Evolutionary conservation across 192 early-diverging fungal species (phyloP).

Genomic region (Obelidium mucronatum): DNA sequence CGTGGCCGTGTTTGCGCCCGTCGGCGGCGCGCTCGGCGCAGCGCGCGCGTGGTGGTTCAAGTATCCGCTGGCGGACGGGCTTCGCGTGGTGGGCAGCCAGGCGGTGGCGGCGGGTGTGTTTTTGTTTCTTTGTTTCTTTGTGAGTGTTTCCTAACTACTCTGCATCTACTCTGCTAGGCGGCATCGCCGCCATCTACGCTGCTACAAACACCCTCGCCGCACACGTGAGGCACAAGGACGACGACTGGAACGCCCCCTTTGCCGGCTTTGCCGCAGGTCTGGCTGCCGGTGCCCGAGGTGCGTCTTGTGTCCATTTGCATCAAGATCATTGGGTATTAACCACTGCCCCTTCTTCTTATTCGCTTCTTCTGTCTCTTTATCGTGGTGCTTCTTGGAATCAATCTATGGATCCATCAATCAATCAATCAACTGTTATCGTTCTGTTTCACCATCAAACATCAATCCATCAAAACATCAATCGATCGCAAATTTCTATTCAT

Average conservation of each 20-base stretch:
- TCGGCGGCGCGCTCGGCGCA: conserved; percentile 26
- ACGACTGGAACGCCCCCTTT: conserved; percentile 35
- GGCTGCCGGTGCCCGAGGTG: conserved; percentile 17
- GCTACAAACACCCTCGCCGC: conserved; percentile 16
- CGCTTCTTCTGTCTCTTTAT: too few relatives aligned
- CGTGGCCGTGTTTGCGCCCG: conserved; percentile 16
- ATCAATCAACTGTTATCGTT: neutral
- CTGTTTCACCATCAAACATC: too few relatives aligned
- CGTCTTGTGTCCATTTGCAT: neutral
- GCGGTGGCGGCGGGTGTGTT: conserved; percentile 7
- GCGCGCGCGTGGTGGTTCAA: conserved; percentile 30
- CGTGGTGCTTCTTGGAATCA: too few relatives aligned
- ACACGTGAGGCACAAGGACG: conserved; percentile 33
- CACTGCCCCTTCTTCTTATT: neutral
- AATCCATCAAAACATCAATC: neutral
- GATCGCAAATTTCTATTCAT: neutral
- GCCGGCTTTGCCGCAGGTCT: conserved; percentile 34
- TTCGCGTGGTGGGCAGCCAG: neutral
- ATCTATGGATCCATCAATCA: neutral
- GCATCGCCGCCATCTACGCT: conserved; percentile 21
- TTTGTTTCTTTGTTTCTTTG: conserved; percentile 1
- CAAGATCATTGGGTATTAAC: neutral
- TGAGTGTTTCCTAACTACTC: neutral
- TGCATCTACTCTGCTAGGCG: neutral
- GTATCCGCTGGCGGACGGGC: conserved; percentile 12